These are phyloP conservation scores for Effrenium voratum DNA, from an alignment of 73 alveolate genomes.

Conservation along the genomic window DNA sequence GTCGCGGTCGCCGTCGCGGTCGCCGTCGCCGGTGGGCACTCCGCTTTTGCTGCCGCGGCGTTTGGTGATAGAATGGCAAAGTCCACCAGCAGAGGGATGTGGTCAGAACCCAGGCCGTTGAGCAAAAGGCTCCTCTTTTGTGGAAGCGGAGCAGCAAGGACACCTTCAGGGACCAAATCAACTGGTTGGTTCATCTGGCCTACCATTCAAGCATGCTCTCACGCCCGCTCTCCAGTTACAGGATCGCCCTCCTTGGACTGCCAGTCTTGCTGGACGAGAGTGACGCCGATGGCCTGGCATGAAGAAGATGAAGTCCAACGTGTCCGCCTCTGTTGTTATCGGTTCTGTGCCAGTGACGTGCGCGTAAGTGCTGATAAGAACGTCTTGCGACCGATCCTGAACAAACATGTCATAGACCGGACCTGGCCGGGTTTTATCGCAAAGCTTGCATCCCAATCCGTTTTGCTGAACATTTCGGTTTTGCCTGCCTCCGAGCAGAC, in stretches of 20 bases:
- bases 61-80: too few species aligned
- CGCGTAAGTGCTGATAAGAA: conserved; percentile 34
- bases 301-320: conserved; percentile 60
- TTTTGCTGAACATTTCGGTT: not conserved
- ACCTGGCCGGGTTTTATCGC: conserved; percentile 5
- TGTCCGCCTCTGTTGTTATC: conserved; percentile 25
- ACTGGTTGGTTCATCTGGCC: too few species aligned
- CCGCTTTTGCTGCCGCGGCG: too few species aligned
- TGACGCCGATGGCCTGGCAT: conserved; percentile 76
- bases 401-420: conserved; percentile 50
- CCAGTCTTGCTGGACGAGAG: conserved; percentile 51
- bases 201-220: too few species aligned
- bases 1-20: too few species aligned
- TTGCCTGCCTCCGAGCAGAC: not conserved
- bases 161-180: conserved; percentile 20
- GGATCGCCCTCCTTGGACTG: conserved; percentile 45
- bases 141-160: conserved; percentile 45
- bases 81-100: conserved; percentile 64
- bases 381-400: conserved; percentile 1
- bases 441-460: not conserved
- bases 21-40: too few species aligned
- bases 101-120: conserved; percentile 54
- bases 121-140: not conserved
- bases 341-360: conserved; percentile 50
- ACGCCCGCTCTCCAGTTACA: too few species aligned